A percentile compares a stretch with the other conserved stretches of the same genome.
phyloP scores from a whole-genome alignment of 2,329 filamentous ascomycete species.

The Beauveria varroae region DNA sequence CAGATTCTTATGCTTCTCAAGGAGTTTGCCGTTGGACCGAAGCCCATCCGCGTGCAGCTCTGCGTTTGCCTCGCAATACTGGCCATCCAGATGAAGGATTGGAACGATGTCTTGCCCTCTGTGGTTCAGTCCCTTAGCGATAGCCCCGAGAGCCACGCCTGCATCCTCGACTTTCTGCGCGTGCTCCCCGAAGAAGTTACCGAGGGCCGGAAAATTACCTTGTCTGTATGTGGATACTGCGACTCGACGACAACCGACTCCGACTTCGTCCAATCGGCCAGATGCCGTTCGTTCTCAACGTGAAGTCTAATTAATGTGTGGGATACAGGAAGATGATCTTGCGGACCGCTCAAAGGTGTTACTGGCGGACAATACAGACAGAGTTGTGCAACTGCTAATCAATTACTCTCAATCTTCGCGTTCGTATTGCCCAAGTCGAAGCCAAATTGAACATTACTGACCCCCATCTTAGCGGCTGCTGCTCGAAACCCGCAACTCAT shows the following conservation, averaged over 20 bases:
- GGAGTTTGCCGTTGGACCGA: conserved; percentile 72
- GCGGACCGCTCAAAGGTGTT: conserved; percentile 77
- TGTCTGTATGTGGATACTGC: conserved; percentile 83
- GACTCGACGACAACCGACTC: conserved; percentile 17
- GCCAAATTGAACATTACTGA: conserved; percentile 14
- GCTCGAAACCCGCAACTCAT: conserved; percentile 83
- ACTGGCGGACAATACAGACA: conserved; percentile 79
- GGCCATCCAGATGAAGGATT: conserved; percentile 91
- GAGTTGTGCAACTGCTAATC: conserved; percentile 79
- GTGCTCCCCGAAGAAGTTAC: conserved; percentile 98
- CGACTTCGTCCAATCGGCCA: conserved; percentile 8
- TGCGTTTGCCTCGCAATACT: conserved; percentile 92
- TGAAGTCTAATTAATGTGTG: conserved; percentile 30
- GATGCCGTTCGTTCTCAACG: conserved; percentile 13
- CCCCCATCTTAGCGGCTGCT: conserved; percentile 51
- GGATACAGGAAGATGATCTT: conserved; percentile 88
- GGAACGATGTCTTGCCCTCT: conserved; percentile 84
- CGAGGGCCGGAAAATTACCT: conserved; percentile 97
- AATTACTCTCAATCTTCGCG: conserved; percentile 89
- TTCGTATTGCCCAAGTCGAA: conserved; percentile 35
- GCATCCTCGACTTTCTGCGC: conserved; percentile 90
- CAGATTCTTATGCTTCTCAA: conserved; percentile 78
- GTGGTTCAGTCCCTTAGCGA: conserved; percentile 73
- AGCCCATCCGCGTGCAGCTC: conserved; percentile 80
- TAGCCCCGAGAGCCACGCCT: conserved; percentile 71